phyloP scores from a whole-genome alignment of 1,139 yeast species.

The Geotrichum phurueaensis region DNA sequence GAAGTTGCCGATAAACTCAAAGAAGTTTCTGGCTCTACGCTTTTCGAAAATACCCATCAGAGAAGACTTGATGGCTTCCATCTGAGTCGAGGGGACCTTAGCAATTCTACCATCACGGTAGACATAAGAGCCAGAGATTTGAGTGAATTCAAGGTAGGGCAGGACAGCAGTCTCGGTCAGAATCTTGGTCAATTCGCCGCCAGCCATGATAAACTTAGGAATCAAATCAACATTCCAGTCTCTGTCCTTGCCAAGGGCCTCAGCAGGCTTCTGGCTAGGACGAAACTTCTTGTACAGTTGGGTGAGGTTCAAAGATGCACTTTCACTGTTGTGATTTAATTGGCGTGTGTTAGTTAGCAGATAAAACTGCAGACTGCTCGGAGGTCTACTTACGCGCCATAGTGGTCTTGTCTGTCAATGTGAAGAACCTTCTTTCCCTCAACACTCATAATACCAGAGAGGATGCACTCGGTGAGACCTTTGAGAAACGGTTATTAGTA shows the following conservation, averaged over 20 bases:
- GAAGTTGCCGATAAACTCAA: constrained; percentile 81
- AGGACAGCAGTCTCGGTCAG: constrained; percentile 94
- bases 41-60: constrained; percentile 96
- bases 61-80: constrained; percentile 86
- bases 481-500: constrained; percentile 39
- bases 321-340: constrained; percentile 39
- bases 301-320: constrained; percentile 58
- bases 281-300: constrained; percentile 43
- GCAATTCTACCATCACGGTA: constrained; percentile 87
- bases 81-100: constrained; percentile 88
- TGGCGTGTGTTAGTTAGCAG: background rate
- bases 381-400: constrained; percentile 52
- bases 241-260: constrained; percentile 78
- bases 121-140: constrained; percentile 89
- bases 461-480: constrained; percentile 92
- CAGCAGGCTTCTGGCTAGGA: constrained; percentile 52
- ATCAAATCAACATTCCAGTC: constrained; percentile 98
- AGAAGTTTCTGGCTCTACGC: constrained; percentile 85
- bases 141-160: constrained; percentile 91
- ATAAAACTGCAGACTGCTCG: background rate
- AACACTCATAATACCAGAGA: constrained; percentile 88
- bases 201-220: constrained; percentile 96
- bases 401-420: constrained; percentile 93
- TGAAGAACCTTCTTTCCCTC: constrained; percentile 96
- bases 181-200: constrained; percentile 94